Percentiles rank a stretch among this genome's conserved stretches.
Conservation (phyloP, 2,329 filamentous ascomycete genomes). For the Alternaria gaisen region DNA sequence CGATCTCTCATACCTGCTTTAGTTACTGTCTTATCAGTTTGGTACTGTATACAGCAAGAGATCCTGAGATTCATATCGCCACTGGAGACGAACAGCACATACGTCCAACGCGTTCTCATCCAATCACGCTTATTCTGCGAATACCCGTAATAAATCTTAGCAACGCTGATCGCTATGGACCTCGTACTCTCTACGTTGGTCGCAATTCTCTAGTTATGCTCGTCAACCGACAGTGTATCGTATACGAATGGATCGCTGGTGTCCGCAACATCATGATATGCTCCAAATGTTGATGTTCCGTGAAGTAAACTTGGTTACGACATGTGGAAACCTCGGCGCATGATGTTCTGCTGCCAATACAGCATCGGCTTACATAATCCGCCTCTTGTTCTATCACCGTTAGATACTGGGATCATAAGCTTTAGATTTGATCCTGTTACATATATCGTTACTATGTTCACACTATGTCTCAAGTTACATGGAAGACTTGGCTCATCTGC, state of each 20-base stretch:
- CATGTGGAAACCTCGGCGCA: neutral
- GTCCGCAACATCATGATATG: neutral
- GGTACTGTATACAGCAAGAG: neutral
- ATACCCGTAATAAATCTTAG: neutral
- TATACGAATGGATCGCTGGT: neutral
- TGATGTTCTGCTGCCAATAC: neutral
- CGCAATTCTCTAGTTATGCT: neutral
- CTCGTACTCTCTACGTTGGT: neutral
- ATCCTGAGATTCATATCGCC: neutral
- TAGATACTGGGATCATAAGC: neutral
- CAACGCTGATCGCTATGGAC: neutral
- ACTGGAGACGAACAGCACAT: neutral
- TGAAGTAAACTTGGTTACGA: neutral
- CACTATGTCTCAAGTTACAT: neutral
- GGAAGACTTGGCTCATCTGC: neutral
- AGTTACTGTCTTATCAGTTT: neutral
- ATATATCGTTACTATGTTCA: neutral
- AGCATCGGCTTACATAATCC: neutral
- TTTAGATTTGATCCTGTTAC: neutral
- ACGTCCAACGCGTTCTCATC: neutral
- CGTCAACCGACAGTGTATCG: neutral
- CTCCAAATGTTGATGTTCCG: neutral
- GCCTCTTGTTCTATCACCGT: neutral
- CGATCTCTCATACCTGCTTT: neutral
- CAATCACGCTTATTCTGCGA: neutral